Conservation (phyloP, 2,329 filamentous ascomycete genomes). For the Rhexocercosporidium sp. region DNA sequence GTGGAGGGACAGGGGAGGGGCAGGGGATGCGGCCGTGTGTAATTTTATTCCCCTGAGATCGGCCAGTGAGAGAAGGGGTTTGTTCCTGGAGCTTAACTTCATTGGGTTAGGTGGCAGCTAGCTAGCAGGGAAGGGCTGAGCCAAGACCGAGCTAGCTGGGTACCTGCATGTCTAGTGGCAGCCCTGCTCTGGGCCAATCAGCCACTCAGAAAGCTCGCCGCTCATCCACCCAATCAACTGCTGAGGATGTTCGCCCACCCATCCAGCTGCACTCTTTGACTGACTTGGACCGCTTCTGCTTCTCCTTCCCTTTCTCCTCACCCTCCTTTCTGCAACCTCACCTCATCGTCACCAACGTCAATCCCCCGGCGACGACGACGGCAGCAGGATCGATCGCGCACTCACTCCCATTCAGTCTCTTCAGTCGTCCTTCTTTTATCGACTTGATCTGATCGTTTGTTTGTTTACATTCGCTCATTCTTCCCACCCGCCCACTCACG, state of each 20-base stretch:
- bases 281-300: neutral
- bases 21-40: neutral
- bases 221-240: too few relatives aligned
- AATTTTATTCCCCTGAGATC: slow-evolving; percentile 1
- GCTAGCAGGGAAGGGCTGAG: neutral
- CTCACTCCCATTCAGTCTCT: neutral
- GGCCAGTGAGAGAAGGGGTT: neutral
- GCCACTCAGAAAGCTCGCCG: neutral
- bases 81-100: neutral
- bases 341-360: slow-evolving; percentile 16
- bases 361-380: neutral
- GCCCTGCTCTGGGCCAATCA: neutral
- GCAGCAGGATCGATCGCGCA: slow-evolving; percentile 1
- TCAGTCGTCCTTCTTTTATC: slow-evolving; percentile 36
- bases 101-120: neutral
- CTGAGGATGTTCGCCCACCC: neutral
- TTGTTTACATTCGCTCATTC: slow-evolving; percentile 14
- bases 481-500: neutral
- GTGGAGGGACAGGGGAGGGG: neutral
- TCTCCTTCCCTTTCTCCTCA: slow-evolving; percentile 7
- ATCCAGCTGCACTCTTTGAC: too few relatives aligned
- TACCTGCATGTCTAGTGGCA: neutral
- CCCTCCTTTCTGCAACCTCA: slow-evolving; percentile 17
- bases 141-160: neutral
- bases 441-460: slow-evolving; percentile 20